Base-by-base conservation (phyloP, 805 yeast species). In the Candida coleopterorum region DNA sequence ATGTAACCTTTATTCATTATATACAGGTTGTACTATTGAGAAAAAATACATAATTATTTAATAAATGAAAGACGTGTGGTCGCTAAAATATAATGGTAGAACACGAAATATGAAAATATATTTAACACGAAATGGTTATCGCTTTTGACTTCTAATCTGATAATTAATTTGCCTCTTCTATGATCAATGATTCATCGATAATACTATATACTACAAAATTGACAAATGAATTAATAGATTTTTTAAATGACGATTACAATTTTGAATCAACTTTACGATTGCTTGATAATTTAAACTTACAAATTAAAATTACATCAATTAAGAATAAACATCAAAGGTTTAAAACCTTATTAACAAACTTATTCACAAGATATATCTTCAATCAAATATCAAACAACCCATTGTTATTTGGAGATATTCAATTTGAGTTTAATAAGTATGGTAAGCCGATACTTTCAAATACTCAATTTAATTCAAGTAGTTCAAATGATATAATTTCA, bases 361-460 rank as follows among this genome's bases (percentile, higher is more conserved):
- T 81, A 4, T 56, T 81, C 29, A 64, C 75, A 3, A 50, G 60
- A 17, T 55, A 64, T 30, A 59, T 73, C 1, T 58, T 77, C 2
- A 62, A 70, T 31, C 44, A 56, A 10, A 11, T 36, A 17, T 17
- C 10, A 2, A 30, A 39, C 0, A 40, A 38, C 6, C 25, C 8
- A 1, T 10, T 23, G 11, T 15, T 21, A 18, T 48, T 43, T 22
- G 39, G 41, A 3, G 56, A 54, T 3, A 53, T 56, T 52, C 34
- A 40, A 8, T 58, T 72, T 30, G 39, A 40, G 0, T 50, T 46
- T 23, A 70, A 67, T 25, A 39, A 52, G 23, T 70, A 48, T 46
- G 90, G 93, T 1, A 84, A 83, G 46, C 89, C 93, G 0, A 42
- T 23, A 4, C 31, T 76, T 11, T 28, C 35, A 18, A 20, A 20